phyloP scores from a whole-genome alignment of 352 stramenopile genomes.

The Hyaloperonospora brassicae region DNA sequence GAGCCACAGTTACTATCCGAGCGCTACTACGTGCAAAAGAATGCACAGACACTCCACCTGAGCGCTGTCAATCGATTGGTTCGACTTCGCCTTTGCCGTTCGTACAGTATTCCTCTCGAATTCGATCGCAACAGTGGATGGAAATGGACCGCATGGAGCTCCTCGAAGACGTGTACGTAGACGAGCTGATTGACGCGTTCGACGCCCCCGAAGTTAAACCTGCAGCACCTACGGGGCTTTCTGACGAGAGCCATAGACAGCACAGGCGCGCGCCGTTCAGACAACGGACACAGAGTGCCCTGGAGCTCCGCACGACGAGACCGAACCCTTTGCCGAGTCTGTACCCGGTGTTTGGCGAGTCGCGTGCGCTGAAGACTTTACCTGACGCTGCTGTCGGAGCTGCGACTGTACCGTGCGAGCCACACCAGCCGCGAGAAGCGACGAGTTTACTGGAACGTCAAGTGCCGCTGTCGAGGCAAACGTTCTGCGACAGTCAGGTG shows the following conservation, averaged over 20 bases:
- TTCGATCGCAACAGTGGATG: too few species aligned
- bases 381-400: slow-evolving; percentile 3
- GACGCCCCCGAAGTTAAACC: slow-evolving; percentile 21
- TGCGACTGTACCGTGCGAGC: not conserved
- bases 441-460: not conserved
- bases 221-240: slow-evolving; percentile 2
- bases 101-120: too few species aligned
- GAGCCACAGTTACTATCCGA: too few species aligned
- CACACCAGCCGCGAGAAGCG: slow-evolving; percentile 1
- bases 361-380: slow-evolving; percentile 1
- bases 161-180: slow-evolving; percentile 35
- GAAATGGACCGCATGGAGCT: slow-evolving; percentile 12
- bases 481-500: slow-evolving; percentile 4
- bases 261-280: not conserved
- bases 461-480: not conserved
- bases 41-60: too few species aligned
- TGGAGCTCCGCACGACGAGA: slow-evolving; percentile 1
- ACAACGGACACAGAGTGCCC: slow-evolving; percentile 8
- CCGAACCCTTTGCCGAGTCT: slow-evolving; percentile 6
- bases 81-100: too few species aligned
- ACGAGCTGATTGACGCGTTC: slow-evolving; percentile 62
- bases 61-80: too few species aligned
- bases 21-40: too few species aligned
- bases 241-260: slow-evolving; percentile 1
- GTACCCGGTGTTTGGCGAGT: slow-evolving; percentile 26